Evolutionary conservation across 78 protist species (phyloP).

Genomic region (Speleostelium caveatum): DNA sequence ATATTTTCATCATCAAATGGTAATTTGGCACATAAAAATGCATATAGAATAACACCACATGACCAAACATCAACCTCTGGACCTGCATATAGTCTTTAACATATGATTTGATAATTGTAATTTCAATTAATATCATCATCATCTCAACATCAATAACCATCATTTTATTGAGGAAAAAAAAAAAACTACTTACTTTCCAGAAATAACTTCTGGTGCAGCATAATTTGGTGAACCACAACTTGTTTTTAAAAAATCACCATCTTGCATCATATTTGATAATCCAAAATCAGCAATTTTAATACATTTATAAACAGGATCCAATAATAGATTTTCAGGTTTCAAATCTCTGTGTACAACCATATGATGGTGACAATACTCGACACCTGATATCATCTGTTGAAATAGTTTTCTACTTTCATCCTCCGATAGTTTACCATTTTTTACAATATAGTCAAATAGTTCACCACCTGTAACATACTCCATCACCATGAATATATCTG

Average conservation of each 20-base stretch:
- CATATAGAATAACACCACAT: conserved; percentile 85
- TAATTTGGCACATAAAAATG: conserved; percentile 84
- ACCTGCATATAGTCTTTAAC: conserved; percentile 98
- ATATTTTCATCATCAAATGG: conserved; percentile 99
- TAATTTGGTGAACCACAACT: conserved; percentile 99
- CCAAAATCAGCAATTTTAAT: conserved; percentile 99
- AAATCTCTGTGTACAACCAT: conserved; percentile 94
- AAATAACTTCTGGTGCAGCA: conserved; percentile 99
- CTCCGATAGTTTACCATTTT: conserved; percentile 94
- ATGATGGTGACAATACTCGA: conserved; percentile 97
- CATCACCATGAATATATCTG: conserved; percentile 97
- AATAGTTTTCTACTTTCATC: conserved; percentile 94
- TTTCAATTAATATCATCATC: background rate
- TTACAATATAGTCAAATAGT: conserved; percentile 98
- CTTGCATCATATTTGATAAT: conserved; percentile 96
- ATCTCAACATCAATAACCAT: background rate
- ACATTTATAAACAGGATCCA: conserved; percentile 62
- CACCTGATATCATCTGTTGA: conserved; percentile 98
- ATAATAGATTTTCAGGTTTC: conserved; percentile 81
- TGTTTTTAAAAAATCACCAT: conserved; percentile 98
- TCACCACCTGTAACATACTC: conserved; percentile 99
- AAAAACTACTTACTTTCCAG: too few relatives aligned
- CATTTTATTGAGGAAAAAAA: too few relatives aligned
- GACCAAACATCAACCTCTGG: conserved; percentile 98
- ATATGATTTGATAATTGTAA: too few relatives aligned